Conservation (phyloP, 345 rosid species). For the Erysimum cheiranthoides region DNA sequence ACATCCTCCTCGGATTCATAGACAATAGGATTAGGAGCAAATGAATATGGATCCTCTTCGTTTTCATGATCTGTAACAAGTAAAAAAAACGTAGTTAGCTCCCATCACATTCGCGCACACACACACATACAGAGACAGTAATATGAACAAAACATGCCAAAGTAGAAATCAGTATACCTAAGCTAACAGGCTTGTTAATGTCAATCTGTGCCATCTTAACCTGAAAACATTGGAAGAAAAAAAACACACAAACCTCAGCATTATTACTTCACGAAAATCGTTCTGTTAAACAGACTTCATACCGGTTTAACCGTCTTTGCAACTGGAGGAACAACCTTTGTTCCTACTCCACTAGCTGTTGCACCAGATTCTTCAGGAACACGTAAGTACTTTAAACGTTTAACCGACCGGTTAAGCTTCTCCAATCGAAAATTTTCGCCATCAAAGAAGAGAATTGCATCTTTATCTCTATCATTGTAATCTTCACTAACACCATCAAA, state of each 20-base stretch:
- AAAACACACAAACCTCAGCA: not conserved
- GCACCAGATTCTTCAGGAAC: constrained; percentile 59
- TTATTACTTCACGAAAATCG: not conserved
- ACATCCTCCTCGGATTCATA: constrained; percentile 57
- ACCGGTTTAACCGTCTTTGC: constrained; percentile 44
- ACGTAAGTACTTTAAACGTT: constrained; percentile 64
- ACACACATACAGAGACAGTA: not conserved
- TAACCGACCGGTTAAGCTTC: constrained; percentile 70
- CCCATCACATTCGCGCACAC: constrained; percentile 9
- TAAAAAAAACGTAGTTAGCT: constrained; percentile 1
- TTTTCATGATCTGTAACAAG: constrained; percentile 47
- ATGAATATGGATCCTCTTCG: constrained; percentile 35
- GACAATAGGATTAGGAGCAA: constrained; percentile 36
- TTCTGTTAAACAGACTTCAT: constrained; percentile 5
- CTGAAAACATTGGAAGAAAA: constrained; percentile 40
- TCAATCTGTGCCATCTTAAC: constrained; percentile 53
- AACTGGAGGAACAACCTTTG: constrained; percentile 44
- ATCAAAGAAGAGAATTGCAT: constrained; percentile 73
- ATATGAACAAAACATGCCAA: not conserved
- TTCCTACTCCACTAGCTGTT: constrained; percentile 47
- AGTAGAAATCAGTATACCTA: constrained; percentile 46
- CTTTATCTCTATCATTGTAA: constrained; percentile 59
- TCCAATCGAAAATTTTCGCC: constrained; percentile 71
- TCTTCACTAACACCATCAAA: constrained; percentile 79
- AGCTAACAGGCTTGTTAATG: constrained; percentile 44